Base-by-base conservation (phyloP, 768 basidiomycete genomes). In the Pulveroboletus ravenelii region DNA sequence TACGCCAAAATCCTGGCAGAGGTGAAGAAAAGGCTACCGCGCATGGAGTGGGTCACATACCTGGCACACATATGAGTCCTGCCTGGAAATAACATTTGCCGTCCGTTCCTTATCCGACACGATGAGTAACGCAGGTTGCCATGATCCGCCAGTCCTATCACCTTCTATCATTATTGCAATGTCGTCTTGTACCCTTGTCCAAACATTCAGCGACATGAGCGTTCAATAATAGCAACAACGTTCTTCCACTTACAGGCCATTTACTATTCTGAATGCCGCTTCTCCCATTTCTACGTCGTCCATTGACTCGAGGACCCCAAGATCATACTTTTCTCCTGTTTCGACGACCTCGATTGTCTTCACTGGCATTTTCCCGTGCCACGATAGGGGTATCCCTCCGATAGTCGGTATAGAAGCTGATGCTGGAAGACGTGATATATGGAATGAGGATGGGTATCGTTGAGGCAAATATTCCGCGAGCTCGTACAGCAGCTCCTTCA, bases 51-150 rank as follows among this genome's bases (percentile, higher is more conserved):
- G 23, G 31, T 52, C 40, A 58, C 74, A 51, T 42, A 82, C 86
- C 87, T 53, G 85, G 73, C 8, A 88, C 72, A 56, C 78, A 78
- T 53, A 89, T 80, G 0, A 81, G 81, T 8, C 88, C 89, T 35
- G 79, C 85, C 62, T 87, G 87, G 51, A 92, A 81, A 62, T 88
- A 87, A 60, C 88, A 88, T 44, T 72, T 72, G 23, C 86, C 85
- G 52, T 89, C 84, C 10, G 71, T 61, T 27, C 85, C 85, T 83
- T 65, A 44, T 31, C 38, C 35, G 30, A n/a, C 25, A 12, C 2
- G 14, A 17, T 53, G 23, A 56, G 51, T 32, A 51, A 6, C 5
- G 30, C 9, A 13, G 8, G 50, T 48, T 45, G 30, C 23, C 18
- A 41, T 9, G 8, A 10, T 18, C 10, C 7, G 3, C 20, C 10